phyloP scores from a whole-genome alignment of 768 basidiomycete species.

The Favolaschia claudopus region DNA sequence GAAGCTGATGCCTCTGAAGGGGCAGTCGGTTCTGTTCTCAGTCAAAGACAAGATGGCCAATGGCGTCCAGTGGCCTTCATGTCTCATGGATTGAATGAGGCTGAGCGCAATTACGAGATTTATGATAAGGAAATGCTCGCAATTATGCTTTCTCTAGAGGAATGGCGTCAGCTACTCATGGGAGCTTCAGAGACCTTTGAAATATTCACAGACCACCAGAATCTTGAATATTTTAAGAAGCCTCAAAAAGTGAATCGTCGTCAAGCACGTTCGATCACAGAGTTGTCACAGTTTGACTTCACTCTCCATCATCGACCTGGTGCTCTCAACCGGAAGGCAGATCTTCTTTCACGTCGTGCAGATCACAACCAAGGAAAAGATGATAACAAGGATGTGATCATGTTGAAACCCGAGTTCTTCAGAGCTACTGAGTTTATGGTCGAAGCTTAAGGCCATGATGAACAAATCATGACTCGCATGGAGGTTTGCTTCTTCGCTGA shows the following conservation, averaged over 20 bases:
- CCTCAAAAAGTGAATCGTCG: too few species aligned
- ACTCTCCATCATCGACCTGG: too few species aligned
- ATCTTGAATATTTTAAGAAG: too few species aligned
- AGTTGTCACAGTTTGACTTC: too few species aligned
- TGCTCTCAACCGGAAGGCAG: constrained; percentile 3
- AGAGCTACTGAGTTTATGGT: background rate
- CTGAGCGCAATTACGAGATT: too few species aligned
- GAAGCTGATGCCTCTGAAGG: background rate
- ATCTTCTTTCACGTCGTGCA: constrained; percentile 12
- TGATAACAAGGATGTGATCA: constrained; percentile 5
- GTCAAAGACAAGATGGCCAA: background rate
- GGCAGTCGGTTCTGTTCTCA: background rate
- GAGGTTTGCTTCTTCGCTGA: too few species aligned
- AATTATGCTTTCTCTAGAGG: background rate
- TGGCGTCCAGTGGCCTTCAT: too few species aligned
- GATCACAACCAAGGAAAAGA: constrained; percentile 20
- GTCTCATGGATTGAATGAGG: too few species aligned
- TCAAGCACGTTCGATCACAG: too few species aligned
- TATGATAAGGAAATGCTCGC: too few species aligned
- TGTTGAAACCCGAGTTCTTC: constrained; percentile 9
- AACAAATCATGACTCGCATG: background rate
- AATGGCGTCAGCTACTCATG: background rate
- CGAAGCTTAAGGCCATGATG: background rate
- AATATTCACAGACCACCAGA: too few species aligned
- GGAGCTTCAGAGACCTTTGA: background rate